Evolutionary conservation across 306 rosid genomes (phyloP).

Genomic region (Begonia masoniana): DNA sequence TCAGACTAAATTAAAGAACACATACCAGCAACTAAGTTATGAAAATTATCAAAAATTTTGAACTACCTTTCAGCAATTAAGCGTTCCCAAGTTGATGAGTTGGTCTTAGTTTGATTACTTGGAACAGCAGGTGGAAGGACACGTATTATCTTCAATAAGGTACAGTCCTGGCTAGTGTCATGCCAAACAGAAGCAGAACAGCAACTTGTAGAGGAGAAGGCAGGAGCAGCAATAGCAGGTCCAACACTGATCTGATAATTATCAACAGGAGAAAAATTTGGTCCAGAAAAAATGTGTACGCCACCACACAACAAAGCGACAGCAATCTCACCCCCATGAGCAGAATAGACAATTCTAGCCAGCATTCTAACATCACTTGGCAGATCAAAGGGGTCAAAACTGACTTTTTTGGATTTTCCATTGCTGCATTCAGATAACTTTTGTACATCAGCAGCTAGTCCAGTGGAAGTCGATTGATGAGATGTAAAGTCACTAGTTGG

Average conservation of each 20-base stretch:
- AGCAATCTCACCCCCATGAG: conserved; percentile 99
- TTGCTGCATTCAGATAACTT: conserved; percentile 32
- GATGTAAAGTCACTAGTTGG: conserved; percentile 84
- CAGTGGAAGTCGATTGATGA: conserved; percentile 43
- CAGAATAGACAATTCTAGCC: conserved; percentile 86
- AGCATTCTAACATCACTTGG: conserved; percentile 98
- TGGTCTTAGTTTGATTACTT: conserved; percentile 57
- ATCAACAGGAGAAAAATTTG: conserved; percentile 73
- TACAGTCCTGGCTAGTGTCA: conserved; percentile 51
- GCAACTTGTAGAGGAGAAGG: conserved; percentile 96
- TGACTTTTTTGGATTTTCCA: conserved; percentile 55
- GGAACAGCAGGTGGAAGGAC: conserved; percentile 94
- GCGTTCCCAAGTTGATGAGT: conserved; percentile 86
- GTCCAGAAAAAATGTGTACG: conserved; percentile 92
- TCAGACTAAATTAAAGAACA: too few species aligned
- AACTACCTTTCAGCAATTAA: conserved; percentile 92
- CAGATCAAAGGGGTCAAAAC: conserved; percentile 93
- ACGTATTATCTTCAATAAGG: conserved; percentile 70
- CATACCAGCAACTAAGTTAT: background rate
- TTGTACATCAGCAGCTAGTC: conserved; percentile 37
- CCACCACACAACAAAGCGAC: conserved; percentile 96
- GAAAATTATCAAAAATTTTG: conserved; percentile 5
- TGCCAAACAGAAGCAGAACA: conserved; percentile 99
- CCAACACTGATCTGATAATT: conserved; percentile 93
- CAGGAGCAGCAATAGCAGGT: conserved; percentile 97